Evolutionary conservation across 306 rosid species (phyloP).

Genomic region (Quercus suber): DNA sequence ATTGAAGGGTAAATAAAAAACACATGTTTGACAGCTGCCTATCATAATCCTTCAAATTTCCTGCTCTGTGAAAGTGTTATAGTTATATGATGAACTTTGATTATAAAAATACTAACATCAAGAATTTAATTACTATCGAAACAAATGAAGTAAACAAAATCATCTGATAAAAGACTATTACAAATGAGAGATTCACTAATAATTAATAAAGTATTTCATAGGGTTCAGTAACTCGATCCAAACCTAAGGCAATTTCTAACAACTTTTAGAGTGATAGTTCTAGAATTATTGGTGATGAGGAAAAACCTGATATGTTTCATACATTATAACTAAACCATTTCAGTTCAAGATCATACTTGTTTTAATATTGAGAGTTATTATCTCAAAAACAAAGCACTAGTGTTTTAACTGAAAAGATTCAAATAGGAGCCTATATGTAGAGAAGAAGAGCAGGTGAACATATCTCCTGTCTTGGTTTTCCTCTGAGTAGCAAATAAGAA

Average conservation of each 20-base stretch:
- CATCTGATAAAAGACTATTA: too few species aligned
- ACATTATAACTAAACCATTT: not conserved
- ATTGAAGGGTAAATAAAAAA: constrained; percentile 73
- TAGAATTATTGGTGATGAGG: not conserved
- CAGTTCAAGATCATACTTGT: not conserved
- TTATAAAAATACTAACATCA: not conserved
- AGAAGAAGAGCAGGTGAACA: not conserved
- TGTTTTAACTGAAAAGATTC: not conserved
- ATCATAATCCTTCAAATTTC: constrained; percentile 58
- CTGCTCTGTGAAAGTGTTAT: constrained; percentile 46
- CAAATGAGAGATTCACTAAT: not conserved
- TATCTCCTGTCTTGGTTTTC: not conserved
- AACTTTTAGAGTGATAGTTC: not conserved
- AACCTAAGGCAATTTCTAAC: not conserved
- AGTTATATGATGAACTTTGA: constrained; percentile 8
- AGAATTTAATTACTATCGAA: not conserved
- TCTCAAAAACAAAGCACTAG: not conserved
- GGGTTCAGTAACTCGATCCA: not conserved
- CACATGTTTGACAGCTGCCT: constrained; percentile 83
- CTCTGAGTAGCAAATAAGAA: not conserved
- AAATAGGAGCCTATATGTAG: not conserved
- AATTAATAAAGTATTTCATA: not conserved
- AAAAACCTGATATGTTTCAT: not conserved
- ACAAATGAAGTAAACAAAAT: too few species aligned
- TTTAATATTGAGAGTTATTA: not conserved